Conservation (phyloP, 1,284 basidiomycete genomes). For the Inonotus obliquus region DNA sequence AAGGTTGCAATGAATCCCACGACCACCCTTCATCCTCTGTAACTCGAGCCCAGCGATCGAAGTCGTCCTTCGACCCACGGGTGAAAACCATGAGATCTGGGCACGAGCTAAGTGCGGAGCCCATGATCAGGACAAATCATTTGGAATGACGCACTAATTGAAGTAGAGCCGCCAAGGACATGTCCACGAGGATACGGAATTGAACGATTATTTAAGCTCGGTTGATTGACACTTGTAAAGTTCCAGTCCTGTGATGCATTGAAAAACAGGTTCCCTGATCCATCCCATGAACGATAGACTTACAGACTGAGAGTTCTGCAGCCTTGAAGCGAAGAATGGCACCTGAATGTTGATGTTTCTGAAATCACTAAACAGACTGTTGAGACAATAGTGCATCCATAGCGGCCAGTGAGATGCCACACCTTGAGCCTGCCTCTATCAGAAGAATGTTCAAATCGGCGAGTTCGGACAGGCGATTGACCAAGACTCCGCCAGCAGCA, state of each 20-base stretch:
- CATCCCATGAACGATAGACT: background rate
- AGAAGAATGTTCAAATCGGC: background rate
- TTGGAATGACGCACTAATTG: slow-evolving; percentile 27
- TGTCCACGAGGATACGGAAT: slow-evolving; percentile 32
- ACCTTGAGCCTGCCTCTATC: background rate
- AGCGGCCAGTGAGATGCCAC: background rate
- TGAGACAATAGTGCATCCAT: background rate
- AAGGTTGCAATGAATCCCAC: slow-evolving; percentile 26
- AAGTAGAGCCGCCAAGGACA: slow-evolving; percentile 36
- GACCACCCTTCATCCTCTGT: slow-evolving; percentile 30
- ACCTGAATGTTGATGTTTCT: slow-evolving; percentile 22
- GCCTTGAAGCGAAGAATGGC: background rate
- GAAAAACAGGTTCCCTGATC: background rate
- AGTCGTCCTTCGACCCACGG: slow-evolving; percentile 26
- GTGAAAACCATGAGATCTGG: slow-evolving; percentile 25
- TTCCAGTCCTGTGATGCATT: slow-evolving; percentile 30
- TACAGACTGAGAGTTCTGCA: slow-evolving; percentile 3
- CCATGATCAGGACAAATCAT: background rate
- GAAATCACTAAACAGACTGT: slow-evolving; percentile 22
- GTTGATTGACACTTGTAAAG: slow-evolving; percentile 33
- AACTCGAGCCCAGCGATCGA: slow-evolving; percentile 26
- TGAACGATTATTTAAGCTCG: slow-evolving; percentile 26
- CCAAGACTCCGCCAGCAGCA: background rate
- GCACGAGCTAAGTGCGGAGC: background rate
- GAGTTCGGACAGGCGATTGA: background rate